These are phyloP conservation scores for Macadamia tetraphylla DNA, from an alignment of 164 flowering plant genomes.

Conservation along the genomic window DNA sequence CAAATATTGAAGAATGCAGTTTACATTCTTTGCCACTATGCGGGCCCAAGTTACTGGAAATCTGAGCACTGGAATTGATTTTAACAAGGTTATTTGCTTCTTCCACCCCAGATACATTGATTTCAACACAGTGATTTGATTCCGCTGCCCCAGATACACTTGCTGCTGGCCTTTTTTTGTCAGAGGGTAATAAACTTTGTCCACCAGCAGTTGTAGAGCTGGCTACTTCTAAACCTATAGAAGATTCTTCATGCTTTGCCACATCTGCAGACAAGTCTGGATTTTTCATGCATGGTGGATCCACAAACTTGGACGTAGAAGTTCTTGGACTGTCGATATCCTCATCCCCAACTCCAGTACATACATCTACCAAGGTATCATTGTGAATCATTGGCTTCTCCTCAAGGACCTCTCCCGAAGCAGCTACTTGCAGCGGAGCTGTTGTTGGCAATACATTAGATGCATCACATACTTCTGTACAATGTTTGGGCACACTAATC, in stretches of 20 bases:
- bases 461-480: slow-evolving; percentile 20
- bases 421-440: slow-evolving; percentile 32
- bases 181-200: not conserved
- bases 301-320: slow-evolving; percentile 58
- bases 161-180: not conserved
- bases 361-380: slow-evolving; percentile 16
- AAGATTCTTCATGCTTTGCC: slow-evolving; percentile 10
- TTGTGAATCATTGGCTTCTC: slow-evolving; percentile 14
- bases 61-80: slow-evolving; percentile 5
- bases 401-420: slow-evolving; percentile 18
- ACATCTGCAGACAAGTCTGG: slow-evolving; percentile 14
- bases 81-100: slow-evolving; percentile 6
- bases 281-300: slow-evolving; percentile 20
- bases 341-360: slow-evolving; percentile 30
- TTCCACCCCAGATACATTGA: not conserved
- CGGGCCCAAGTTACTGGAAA: not conserved
- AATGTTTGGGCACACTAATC: slow-evolving; percentile 18
- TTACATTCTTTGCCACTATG: slow-evolving; percentile 15
- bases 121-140: slow-evolving; percentile 7
- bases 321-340: slow-evolving; percentile 69
- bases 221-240: slow-evolving; percentile 12
- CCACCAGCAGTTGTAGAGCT: slow-evolving; percentile 7
- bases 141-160: too few relatives aligned
- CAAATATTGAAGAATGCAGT: slow-evolving; percentile 31
- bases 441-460: slow-evolving; percentile 29